Evolutionary conservation across 495 filamentous ascomycete species (phyloP).

Genomic region (Neurospora sp.): DNA sequence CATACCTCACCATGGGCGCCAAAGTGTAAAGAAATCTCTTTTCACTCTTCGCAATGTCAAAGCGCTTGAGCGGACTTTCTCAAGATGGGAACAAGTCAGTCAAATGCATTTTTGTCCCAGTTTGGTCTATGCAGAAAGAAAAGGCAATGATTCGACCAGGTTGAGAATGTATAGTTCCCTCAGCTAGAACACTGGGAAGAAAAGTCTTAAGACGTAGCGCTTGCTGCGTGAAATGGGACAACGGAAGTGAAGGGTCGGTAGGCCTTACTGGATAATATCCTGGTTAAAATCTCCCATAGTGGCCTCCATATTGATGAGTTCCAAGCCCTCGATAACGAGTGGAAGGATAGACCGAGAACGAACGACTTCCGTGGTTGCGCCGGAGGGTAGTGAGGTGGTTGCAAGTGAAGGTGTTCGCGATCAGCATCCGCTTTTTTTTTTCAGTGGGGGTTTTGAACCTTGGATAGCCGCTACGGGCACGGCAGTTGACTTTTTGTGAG

Average conservation of each 20-base stretch:
- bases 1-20: slow-evolving; percentile 63
- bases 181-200: neutral
- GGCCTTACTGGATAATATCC: slow-evolving; percentile 20
- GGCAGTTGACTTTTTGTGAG: neutral
- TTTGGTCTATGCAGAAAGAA: neutral
- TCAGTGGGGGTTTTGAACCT: neutral
- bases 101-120: neutral
- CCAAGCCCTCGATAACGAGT: neutral
- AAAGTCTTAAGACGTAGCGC: neutral
- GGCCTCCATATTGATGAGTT: neutral
- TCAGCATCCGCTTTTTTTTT: neutral
- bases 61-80: slow-evolving; percentile 46
- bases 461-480: neutral
- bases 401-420: neutral
- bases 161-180: neutral
- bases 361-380: neutral
- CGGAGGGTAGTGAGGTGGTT: neutral
- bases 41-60: slow-evolving; percentile 43
- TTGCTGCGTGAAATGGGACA: neutral
- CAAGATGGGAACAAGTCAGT: slow-evolving; percentile 5
- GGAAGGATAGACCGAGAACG: neutral
- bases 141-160: neutral
- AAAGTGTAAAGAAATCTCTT: slow-evolving; percentile 44
- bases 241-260: neutral
- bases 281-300: slow-evolving; percentile 1